A percentile compares a stretch with the other conserved stretches of the same genome.
These are phyloP conservation scores for Arachis monticola DNA, from an alignment of 331 rosid genomes.

Conservation along the genomic window DNA sequence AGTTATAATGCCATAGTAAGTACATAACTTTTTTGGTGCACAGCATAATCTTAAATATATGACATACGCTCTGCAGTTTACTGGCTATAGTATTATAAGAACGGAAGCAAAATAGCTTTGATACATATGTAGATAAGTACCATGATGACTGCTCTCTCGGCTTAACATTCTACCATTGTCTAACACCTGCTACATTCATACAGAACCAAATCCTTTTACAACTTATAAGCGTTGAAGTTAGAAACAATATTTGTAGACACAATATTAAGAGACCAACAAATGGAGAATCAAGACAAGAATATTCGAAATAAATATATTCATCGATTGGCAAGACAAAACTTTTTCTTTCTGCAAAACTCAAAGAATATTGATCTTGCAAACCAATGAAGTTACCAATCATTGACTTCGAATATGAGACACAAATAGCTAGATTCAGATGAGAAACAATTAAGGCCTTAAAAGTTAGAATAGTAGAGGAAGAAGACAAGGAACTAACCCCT, in stretches of 20 bases:
- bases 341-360: not conserved
- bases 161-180: slow-evolving; percentile 48
- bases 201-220: slow-evolving; percentile 33
- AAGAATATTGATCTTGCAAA: slow-evolving; percentile 16
- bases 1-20: slow-evolving; percentile 19
- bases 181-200: slow-evolving; percentile 50
- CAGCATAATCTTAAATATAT: slow-evolving; percentile 9
- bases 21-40: slow-evolving; percentile 5
- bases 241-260: slow-evolving; percentile 2
- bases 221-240: slow-evolving; percentile 37
- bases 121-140: slow-evolving; percentile 45
- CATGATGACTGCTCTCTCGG: slow-evolving; percentile 57
- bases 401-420: slow-evolving; percentile 26
- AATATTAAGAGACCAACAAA: not conserved
- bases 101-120: not conserved
- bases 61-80: slow-evolving; percentile 10
- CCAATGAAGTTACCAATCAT: slow-evolving; percentile 29
- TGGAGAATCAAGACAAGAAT: not conserved
- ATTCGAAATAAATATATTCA: not conserved
- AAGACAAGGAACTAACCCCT: slow-evolving; percentile 51
- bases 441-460: not conserved
- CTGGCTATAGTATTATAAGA: not conserved
- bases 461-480: not conserved
- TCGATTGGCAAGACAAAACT: slow-evolving; percentile 27
- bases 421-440: slow-evolving; percentile 10